Evolutionary conservation across 2,329 filamentous ascomycete species (phyloP).

Genomic region (Pseudomassariella vexata): DNA sequence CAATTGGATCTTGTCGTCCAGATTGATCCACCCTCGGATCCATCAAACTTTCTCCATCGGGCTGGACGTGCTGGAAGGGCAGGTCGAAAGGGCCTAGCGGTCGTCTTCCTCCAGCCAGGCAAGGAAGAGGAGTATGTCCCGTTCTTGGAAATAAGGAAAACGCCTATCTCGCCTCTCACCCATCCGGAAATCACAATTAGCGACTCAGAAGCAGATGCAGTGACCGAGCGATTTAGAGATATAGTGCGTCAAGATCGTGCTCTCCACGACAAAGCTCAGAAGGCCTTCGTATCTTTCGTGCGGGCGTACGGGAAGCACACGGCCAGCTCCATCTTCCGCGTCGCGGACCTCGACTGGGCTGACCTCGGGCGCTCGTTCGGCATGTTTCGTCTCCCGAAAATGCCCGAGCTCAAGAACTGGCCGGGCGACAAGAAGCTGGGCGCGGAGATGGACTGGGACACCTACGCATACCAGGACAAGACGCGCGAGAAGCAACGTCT

Average conservation of each 20-base stretch:
- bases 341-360: conserved; percentile 77
- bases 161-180: conserved; percentile 64
- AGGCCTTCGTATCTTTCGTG: conserved; percentile 90
- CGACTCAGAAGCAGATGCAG: conserved; percentile 52
- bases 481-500: conserved; percentile 60
- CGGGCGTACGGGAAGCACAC: conserved; percentile 88
- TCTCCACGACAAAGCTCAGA: conserved; percentile 81
- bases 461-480: conserved; percentile 67
- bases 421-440: conserved; percentile 61
- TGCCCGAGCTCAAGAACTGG: conserved; percentile 82
- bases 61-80: conserved; percentile 87
- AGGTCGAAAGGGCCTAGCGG: conserved; percentile 75
- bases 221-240: conserved; percentile 56
- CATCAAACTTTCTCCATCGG: conserved; percentile 92
- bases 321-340: conserved; percentile 83
- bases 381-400: conserved; percentile 78
- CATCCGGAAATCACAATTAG: conserved; percentile 52
- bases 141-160: conserved; percentile 82
- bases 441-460: conserved; percentile 60
- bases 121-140: conserved; percentile 85
- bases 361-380: conserved; percentile 81
- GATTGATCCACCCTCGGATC: conserved; percentile 75
- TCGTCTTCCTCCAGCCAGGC: conserved; percentile 80
- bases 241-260: conserved; percentile 46
- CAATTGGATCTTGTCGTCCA: conserved; percentile 89